phyloP scores from a whole-genome alignment of 2,329 filamentous ascomycete species.

The Chrysoporthe austroafricana region DNA sequence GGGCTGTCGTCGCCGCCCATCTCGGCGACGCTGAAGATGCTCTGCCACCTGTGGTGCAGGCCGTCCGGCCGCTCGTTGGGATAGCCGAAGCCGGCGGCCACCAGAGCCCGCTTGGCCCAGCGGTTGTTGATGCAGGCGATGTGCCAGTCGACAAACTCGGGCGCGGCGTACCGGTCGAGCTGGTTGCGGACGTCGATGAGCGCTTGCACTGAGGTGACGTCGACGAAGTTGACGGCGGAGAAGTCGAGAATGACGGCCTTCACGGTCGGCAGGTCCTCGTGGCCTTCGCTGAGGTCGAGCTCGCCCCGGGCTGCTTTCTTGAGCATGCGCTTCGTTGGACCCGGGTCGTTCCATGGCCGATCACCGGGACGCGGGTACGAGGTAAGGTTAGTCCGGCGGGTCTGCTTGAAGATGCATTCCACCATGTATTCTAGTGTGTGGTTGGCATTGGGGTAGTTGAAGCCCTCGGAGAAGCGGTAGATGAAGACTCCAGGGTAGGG shows the following conservation, averaged over 20 bases:
- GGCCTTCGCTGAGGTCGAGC: conserved; percentile 28
- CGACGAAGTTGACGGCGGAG: conserved; percentile 89
- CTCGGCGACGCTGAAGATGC: conserved; percentile 93
- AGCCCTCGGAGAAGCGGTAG: conserved; percentile 91
- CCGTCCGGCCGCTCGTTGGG: conserved; percentile 61
- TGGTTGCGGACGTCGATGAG: conserved; percentile 95
- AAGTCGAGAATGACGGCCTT: conserved; percentile 90
- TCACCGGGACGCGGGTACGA: conserved; percentile 71
- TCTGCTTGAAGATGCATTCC: conserved; percentile 68
- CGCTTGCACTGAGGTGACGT: conserved; percentile 89
- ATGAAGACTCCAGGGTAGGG: conserved; percentile 95
- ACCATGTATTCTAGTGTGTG: conserved; percentile 83
- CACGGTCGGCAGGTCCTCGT: conserved; percentile 36
- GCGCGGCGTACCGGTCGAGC: conserved; percentile 81
- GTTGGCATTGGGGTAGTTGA: conserved; percentile 94
- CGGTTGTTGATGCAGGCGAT: conserved; percentile 91
- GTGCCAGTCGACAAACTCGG: conserved; percentile 90
- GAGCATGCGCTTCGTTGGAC: conserved; percentile 58
- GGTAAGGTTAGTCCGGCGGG: conserved; percentile 74
- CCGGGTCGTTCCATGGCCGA: conserved; percentile 93
- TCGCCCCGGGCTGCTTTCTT: conserved; percentile 33
- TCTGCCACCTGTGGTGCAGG: conserved; percentile 76
- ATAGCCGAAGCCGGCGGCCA: conserved; percentile 85
- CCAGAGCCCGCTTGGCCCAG: conserved; percentile 91
- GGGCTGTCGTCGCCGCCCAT: conserved; percentile 73